Evolutionary conservation across 2,329 filamentous ascomycete species (phyloP).

Genomic region (Beauveria sp.): DNA sequence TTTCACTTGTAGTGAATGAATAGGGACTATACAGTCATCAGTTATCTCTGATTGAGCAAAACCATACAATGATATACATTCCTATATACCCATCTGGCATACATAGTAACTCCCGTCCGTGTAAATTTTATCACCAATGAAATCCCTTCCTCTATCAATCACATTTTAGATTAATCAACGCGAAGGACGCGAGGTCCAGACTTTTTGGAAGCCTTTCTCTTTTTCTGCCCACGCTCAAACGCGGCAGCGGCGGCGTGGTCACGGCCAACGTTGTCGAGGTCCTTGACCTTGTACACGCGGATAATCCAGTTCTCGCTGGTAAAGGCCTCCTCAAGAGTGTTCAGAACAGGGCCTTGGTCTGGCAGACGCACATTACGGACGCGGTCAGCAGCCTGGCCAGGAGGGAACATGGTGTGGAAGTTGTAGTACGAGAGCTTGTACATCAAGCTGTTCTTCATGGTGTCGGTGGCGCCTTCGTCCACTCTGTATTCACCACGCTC

Average conservation of each 20-base stretch:
- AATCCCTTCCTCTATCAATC: slow-evolving; percentile 1
- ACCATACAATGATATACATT: slow-evolving; percentile 22
- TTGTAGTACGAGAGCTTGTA: slow-evolving; percentile 99
- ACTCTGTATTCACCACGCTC: slow-evolving; percentile 88
- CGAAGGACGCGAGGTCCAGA: slow-evolving; percentile 64
- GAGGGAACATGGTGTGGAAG: slow-evolving; percentile 84
- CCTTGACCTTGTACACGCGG: slow-evolving; percentile 99
- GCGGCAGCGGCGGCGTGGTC: slow-evolving; percentile 65
- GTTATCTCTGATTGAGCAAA: slow-evolving; percentile 15
- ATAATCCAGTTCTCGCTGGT: slow-evolving; percentile 99
- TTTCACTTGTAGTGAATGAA: background rate
- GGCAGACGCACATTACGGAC: slow-evolving; percentile 77
- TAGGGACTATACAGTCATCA: background rate
- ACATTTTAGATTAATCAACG: slow-evolving; percentile 50
- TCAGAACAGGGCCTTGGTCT: slow-evolving; percentile 76
- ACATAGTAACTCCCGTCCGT: slow-evolving; percentile 24
- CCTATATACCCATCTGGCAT: slow-evolving; percentile 22
- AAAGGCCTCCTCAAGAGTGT: slow-evolving; percentile 90
- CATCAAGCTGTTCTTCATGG: slow-evolving; percentile 99
- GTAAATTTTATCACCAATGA: slow-evolving; percentile 7
- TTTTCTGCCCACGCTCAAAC: slow-evolving; percentile 76
- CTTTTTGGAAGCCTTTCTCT: slow-evolving; percentile 67
- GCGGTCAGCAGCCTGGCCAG: slow-evolving; percentile 82
- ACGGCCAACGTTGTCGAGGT: slow-evolving; percentile 90
- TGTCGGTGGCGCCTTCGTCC: slow-evolving; percentile 84